Evolutionary conservation across 2,329 filamentous ascomycete genomes (phyloP).

Genomic region (Colletotrichum abscissum): DNA sequence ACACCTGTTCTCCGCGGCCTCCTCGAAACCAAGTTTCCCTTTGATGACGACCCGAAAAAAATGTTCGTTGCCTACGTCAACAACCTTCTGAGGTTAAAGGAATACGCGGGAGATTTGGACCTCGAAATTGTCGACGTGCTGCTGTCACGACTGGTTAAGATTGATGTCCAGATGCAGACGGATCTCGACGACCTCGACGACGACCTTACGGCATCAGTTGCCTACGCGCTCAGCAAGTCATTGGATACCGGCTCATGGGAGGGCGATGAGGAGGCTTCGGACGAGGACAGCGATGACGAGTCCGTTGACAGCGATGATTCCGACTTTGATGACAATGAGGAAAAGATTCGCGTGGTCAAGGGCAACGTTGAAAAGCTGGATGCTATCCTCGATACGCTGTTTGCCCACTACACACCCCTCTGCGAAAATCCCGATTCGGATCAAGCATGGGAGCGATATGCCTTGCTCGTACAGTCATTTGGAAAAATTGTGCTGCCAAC

Average conservation of each 20-base stretch:
- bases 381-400: slow-evolving; percentile 87
- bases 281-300: slow-evolving; percentile 76
- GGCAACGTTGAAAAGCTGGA: slow-evolving; percentile 93
- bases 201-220: slow-evolving; percentile 80
- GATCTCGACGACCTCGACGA: slow-evolving; percentile 95
- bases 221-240: slow-evolving; percentile 60
- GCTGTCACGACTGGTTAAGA: slow-evolving; percentile 87
- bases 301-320: slow-evolving; percentile 78
- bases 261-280: slow-evolving; percentile 66
- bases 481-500: slow-evolving; percentile 89
- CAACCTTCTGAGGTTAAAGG: slow-evolving; percentile 82
- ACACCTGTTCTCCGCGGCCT: slow-evolving; percentile 76
- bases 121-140: slow-evolving; percentile 86
- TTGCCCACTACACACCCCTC: slow-evolving; percentile 80
- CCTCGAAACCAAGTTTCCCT: slow-evolving; percentile 78
- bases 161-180: slow-evolving; percentile 94
- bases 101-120: slow-evolving; percentile 82
- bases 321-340: slow-evolving; percentile 71
- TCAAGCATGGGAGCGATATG: slow-evolving; percentile 78
- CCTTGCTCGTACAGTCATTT: slow-evolving; percentile 87
- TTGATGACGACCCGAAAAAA: slow-evolving; percentile 78
- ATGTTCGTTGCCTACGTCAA: slow-evolving; percentile 89
- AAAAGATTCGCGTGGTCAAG: slow-evolving; percentile 77
- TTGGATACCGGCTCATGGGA: slow-evolving; percentile 54
- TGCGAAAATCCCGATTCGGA: slow-evolving; percentile 77